A percentile compares a stretch with the other conserved stretches of the same genome.
phyloP scores from a whole-genome alignment of 2,329 filamentous ascomycete species.

The Metarhizium sp. region DNA sequence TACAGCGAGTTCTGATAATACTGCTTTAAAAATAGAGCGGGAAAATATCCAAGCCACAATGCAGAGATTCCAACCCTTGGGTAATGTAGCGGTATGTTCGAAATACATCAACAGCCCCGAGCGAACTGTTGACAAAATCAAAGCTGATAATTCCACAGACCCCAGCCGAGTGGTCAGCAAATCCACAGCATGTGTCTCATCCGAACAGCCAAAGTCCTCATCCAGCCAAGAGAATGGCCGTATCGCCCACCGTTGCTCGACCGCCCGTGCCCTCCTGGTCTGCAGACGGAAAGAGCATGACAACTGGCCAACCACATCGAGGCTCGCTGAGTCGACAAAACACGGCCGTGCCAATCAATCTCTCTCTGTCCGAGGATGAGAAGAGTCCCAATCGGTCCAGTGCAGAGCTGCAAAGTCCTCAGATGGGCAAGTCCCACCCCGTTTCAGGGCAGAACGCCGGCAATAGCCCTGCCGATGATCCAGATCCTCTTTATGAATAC shows the following conservation, averaged over 20 bases:
- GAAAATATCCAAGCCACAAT: constrained; percentile 19
- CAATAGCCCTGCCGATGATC: constrained; percentile 62
- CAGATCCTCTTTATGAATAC: constrained; percentile 86
- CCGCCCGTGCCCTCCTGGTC: constrained; percentile 46
- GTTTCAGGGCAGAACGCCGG: constrained; percentile 28
- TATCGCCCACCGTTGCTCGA: constrained; percentile 40
- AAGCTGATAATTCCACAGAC: constrained; percentile 15
- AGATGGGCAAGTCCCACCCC: constrained; percentile 29
- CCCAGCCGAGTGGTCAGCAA: constrained; percentile 33
- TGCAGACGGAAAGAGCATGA: constrained; percentile 21
- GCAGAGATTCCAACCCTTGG: constrained; percentile 22
- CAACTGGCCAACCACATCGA: constrained; percentile 11
- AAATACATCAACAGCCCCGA: neutral
- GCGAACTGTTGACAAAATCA: constrained; percentile 6
- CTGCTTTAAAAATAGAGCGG: constrained; percentile 23
- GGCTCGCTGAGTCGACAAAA: constrained; percentile 16
- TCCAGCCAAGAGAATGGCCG: constrained; percentile 41
- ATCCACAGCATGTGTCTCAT: constrained; percentile 25
- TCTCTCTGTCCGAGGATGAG: constrained; percentile 53
- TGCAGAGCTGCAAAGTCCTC: constrained; percentile 42
- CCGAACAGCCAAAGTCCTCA: constrained; percentile 30
- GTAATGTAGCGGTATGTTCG: constrained; percentile 24
- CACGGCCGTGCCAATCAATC: constrained; percentile 33
- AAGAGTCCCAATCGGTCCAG: constrained; percentile 43
- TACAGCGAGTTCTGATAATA: constrained; percentile 23